phyloP scores from a whole-genome alignment of 441 rosid species.

The Aquilaria agallochum region DNA sequence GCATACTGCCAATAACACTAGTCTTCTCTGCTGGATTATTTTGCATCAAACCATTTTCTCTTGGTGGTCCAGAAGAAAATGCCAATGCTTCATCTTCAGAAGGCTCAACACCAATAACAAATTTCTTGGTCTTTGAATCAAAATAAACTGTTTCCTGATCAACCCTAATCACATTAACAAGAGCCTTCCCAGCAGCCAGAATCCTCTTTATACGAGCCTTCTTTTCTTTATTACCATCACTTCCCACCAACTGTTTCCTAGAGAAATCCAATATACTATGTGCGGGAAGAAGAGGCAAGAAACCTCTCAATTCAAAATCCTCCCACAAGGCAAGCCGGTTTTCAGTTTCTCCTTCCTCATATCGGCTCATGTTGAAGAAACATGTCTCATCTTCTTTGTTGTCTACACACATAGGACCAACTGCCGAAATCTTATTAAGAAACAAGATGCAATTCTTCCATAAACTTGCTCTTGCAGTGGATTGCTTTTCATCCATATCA shows the following conservation, averaged over 20 bases:
- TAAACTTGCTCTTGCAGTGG: constrained; percentile 46
- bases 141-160: constrained; percentile 55
- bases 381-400: constrained; percentile 78
- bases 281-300: constrained; percentile 79
- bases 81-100: constrained; percentile 33
- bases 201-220: constrained; percentile 67
- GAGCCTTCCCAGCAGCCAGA: constrained; percentile 84
- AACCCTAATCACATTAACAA: constrained; percentile 52
- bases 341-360: constrained; percentile 90
- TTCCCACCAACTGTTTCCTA: constrained; percentile 59
- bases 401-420: constrained; percentile 43
- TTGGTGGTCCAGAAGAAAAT: constrained; percentile 23
- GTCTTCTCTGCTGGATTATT: constrained; percentile 31
- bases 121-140: constrained; percentile 72
- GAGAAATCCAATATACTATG: constrained; percentile 86
- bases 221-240: constrained; percentile 65
- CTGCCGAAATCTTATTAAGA: constrained; percentile 59
- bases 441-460: constrained; percentile 67
- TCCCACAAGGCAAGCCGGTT: constrained; percentile 87
- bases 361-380: constrained; percentile 80
- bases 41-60: constrained; percentile 23
- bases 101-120: constrained; percentile 63
- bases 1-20: constrained; percentile 24
- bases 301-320: constrained; percentile 92
- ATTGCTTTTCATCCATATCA: constrained; percentile 70